Base-by-base conservation (phyloP, 495 filamentous ascomycete species). In the Talaromyces proteolyticus region DNA sequence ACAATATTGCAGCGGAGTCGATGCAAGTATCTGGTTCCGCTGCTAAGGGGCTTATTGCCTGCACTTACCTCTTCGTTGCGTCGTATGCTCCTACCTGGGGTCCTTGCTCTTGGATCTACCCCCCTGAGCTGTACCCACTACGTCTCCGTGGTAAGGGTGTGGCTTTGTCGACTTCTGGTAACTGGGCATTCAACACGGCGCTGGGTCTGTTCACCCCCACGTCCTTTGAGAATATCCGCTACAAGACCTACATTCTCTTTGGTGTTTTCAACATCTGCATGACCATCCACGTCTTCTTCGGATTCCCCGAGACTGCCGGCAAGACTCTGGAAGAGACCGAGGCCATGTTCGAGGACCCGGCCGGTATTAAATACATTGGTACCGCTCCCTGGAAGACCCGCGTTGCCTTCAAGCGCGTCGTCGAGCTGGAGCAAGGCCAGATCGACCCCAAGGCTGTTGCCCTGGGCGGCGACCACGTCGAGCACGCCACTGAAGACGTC, bases 101-200 rank as follows among this genome's bases (percentile, higher is more conserved):
- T 7, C 85, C 84, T 0, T 78, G 82, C 6, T 79, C 79, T 6
- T 86, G 81, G 82, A 68, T 84, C 11, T 87, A 87, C 50, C 83
- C 83, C 0, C 79, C 82, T 1, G 83, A 87, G 59, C 77, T 88
- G 14, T 86, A 82, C 63, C 84, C 84, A 0, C 63, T 86, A 19
- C 71, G 81, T 22, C 67, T 85, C 19, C 76, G 84, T 44, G 81
- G 80, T 1, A 84, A 85, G 59, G 84, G 68, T 44, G 81, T 88
- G n/a, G 84, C 85, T n/a, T 68, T 91, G 12, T 71, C 77, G 36
- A 88, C 86, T 0, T 79, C 85, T 3, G 76, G 74, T 7, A 89
- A 88, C 70, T 91, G 87, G 87, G 74, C 79, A 17, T 89, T 87
- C 70, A 89, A 90, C 73, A 89, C 87, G 60, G 88, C 87, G 0